Evolutionary conservation across 2,329 filamentous ascomycete species (phyloP).

Genomic region (Microdochium trichocladiopsis): DNA sequence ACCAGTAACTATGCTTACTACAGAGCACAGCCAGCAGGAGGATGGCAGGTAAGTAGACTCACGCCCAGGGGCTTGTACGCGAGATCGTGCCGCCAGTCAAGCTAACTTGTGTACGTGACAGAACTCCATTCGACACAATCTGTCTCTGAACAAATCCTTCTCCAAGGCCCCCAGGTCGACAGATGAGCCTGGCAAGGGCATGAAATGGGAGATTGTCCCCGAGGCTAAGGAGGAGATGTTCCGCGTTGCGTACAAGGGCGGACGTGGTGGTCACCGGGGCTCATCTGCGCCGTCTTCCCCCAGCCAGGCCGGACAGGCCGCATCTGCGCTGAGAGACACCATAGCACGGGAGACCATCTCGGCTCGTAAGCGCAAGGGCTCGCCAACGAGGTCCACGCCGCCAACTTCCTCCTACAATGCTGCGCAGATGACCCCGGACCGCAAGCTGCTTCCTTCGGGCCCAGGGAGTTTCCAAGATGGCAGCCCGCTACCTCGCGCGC

Average conservation of each 20-base stretch:
- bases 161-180: conserved; percentile 88
- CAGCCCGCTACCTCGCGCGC: conserved; percentile 53
- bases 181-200: conserved; percentile 94
- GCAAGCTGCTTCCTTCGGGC: conserved; percentile 30
- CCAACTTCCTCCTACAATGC: conserved; percentile 40
- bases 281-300: conserved; percentile 66
- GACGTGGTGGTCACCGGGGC: conserved; percentile 56
- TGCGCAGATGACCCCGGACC: conserved; percentile 53
- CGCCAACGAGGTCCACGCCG: conserved; percentile 46
- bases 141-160: conserved; percentile 92
- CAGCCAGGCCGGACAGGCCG: conserved; percentile 37
- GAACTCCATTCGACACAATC: conserved; percentile 95
- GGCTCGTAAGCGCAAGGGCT: conserved; percentile 48
- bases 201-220: conserved; percentile 95
- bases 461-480: conserved; percentile 43
- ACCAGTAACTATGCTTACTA: conserved; percentile 91
- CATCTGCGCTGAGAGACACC: conserved; percentile 40
- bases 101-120: conserved; percentile 21
- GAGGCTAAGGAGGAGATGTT: conserved; percentile 84
- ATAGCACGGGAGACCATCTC: conserved; percentile 42
- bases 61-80: neutral
- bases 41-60: conserved; percentile 72
- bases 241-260: conserved; percentile 58
- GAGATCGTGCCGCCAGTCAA: neutral
- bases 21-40: conserved; percentile 64